Conservation (phyloP, 2,329 filamentous ascomycete species). For the Ciborinia camelliae region DNA sequence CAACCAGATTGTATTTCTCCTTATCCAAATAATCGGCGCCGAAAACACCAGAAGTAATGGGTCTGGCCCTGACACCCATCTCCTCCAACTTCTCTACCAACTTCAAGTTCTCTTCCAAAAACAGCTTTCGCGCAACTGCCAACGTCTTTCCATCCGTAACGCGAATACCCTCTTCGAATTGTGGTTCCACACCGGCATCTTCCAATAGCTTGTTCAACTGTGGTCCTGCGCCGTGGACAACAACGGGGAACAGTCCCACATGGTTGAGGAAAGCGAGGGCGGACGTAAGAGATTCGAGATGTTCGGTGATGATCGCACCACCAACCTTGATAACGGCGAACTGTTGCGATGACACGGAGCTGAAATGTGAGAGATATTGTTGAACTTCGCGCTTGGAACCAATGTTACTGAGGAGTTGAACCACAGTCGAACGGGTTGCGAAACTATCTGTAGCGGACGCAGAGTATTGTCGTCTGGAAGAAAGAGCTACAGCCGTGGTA, state of each 20-base stretch:
- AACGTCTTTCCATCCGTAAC: conserved; percentile 95
- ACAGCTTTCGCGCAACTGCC: conserved; percentile 84
- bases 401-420: conserved; percentile 91
- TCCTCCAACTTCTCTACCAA: conserved; percentile 85
- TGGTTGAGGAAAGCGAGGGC: conserved; percentile 90
- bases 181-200: conserved; percentile 86
- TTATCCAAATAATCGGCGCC: conserved; percentile 93
- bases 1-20: conserved; percentile 92
- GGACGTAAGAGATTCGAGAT: conserved; percentile 85
- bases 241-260: conserved; percentile 90
- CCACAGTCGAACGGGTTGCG: conserved; percentile 71
- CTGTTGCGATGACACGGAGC: conserved; percentile 91
- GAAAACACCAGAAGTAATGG: conserved; percentile 86
- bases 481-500: conserved; percentile 29
- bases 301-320: conserved; percentile 90
- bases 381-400: conserved; percentile 94
- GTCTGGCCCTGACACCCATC: conserved; percentile 82
- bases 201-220: conserved; percentile 91
- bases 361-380: conserved; percentile 97
- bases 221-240: conserved; percentile 91
- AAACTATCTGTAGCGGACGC: conserved; percentile 34
- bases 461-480: conserved; percentile 34
- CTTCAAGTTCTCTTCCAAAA: conserved; percentile 93
- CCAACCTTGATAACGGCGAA: conserved; percentile 99
- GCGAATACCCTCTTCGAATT: conserved; percentile 94